A percentile compares a stretch with the other conserved stretches of the same genome.
These are phyloP conservation scores for Alternaria consortialis DNA, from an alignment of 2,329 filamentous ascomycete species.

Conservation along the genomic window DNA sequence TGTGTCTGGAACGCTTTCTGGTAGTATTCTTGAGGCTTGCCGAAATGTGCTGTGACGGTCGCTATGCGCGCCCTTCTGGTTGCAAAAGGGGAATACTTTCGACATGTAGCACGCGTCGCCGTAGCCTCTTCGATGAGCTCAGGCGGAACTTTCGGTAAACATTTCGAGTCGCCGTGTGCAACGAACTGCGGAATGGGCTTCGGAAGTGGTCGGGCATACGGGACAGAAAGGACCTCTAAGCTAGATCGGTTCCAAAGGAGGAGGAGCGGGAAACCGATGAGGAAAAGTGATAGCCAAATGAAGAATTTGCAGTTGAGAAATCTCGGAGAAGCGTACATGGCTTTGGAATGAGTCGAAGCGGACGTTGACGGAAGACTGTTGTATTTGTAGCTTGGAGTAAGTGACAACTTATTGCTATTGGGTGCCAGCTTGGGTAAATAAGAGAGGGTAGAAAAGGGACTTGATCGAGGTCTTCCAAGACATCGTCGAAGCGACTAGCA, in stretches of 20 bases:
- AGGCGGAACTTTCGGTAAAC: constrained; percentile 21
- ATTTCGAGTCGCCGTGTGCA: constrained; percentile 24
- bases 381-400: neutral
- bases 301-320: constrained; percentile 8
- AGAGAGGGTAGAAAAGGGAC: neutral
- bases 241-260: constrained; percentile 13
- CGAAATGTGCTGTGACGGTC: constrained; percentile 53
- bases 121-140: constrained; percentile 21
- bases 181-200: constrained; percentile 20
- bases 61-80: constrained; percentile 38
- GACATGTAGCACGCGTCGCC: constrained; percentile 24
- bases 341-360: neutral
- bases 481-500: neutral
- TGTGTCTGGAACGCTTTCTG: constrained; percentile 55
- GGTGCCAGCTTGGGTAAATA: neutral
- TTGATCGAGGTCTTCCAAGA: neutral
- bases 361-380: neutral
- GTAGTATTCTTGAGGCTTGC: constrained; percentile 49
- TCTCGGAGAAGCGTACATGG: constrained; percentile 1
- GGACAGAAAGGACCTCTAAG: constrained; percentile 11
- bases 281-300: constrained; percentile 12
- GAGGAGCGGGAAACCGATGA: constrained; percentile 12
- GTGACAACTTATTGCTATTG: neutral
- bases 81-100: constrained; percentile 25
- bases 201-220: constrained; percentile 17